Evolutionary conservation across 176 grass and related monocot species (phyloP).

Genomic region (Triticum dicoccoides): DNA sequence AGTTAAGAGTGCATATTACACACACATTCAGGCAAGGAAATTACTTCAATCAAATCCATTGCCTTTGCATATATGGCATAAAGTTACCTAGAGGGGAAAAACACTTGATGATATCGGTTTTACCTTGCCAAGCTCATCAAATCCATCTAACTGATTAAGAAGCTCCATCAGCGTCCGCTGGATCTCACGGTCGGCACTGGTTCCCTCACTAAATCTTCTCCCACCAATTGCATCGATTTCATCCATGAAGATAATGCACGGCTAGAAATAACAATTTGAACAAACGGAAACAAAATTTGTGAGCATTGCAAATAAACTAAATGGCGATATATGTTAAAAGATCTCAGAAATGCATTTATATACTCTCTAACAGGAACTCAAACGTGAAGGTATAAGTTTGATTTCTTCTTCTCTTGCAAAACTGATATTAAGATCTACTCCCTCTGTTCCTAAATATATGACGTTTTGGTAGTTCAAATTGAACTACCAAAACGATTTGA

Average conservation of each 20-base stretch:
- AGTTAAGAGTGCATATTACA: background rate
- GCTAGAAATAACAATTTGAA: slow-evolving; percentile 50
- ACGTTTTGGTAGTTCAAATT: no score
- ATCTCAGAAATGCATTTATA: background rate
- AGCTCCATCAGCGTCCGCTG: slow-evolving; percentile 98
- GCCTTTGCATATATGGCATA: background rate
- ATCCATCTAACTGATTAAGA: slow-evolving; percentile 95
- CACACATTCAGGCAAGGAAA: slow-evolving; percentile 1
- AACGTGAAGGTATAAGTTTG: background rate
- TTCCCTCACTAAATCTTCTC: slow-evolving; percentile 94
- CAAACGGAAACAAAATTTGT: background rate
- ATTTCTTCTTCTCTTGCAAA: slow-evolving; percentile 9
- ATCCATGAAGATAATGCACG: slow-evolving; percentile 99
- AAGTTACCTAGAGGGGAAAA: background rate
- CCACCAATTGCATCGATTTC: slow-evolving; percentile 99
- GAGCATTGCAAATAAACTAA: background rate
- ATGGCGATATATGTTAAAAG: background rate
- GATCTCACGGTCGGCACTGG: slow-evolving; percentile 97
- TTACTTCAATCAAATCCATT: background rate
- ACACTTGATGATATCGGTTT: slow-evolving; percentile 19
- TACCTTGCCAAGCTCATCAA: slow-evolving; percentile 98
- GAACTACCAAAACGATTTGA: no score
- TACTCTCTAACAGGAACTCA: background rate
- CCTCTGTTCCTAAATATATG: no score
- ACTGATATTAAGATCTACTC: background rate